Conservation (phyloP, 2,329 filamentous ascomycete species). For the Neofusicoccum sp. region DNA sequence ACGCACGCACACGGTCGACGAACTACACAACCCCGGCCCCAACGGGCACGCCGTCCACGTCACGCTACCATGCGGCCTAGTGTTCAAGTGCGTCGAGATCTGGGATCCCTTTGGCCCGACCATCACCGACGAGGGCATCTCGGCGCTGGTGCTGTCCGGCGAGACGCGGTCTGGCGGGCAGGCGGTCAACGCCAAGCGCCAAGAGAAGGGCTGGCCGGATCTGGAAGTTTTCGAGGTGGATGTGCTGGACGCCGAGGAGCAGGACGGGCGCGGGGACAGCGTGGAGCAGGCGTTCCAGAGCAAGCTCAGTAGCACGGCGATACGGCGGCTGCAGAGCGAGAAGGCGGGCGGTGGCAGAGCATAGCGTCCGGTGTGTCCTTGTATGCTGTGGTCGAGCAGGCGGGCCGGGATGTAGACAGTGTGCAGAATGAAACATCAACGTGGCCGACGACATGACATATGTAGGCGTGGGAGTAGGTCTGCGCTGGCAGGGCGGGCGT, state of each 20-base stretch:
- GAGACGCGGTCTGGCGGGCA: slow-evolving; percentile 84
- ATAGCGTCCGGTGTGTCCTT: too few species aligned
- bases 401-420: not conserved
- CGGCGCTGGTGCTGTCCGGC: slow-evolving; percentile 80
- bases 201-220: slow-evolving; percentile 71
- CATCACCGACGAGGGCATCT: slow-evolving; percentile 76
- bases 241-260: slow-evolving; percentile 71
- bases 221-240: slow-evolving; percentile 88
- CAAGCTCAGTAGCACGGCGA: slow-evolving; percentile 92
- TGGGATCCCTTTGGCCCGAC: slow-evolving; percentile 90
- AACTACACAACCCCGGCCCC: slow-evolving; percentile 48
- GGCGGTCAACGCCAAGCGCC: slow-evolving; percentile 82
- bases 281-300: slow-evolving; percentile 66
- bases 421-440: slow-evolving; percentile 1
- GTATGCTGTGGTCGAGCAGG: too few species aligned
- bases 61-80: slow-evolving; percentile 63
- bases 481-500: slow-evolving; percentile 1
- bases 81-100: slow-evolving; percentile 80
- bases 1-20: slow-evolving; percentile 44
- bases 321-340: slow-evolving; percentile 51
- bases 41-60: slow-evolving; percentile 60
- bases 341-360: not conserved
- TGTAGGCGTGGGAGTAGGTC: not conserved
- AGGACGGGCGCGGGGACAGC: slow-evolving; percentile 32
- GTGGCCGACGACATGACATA: slow-evolving; percentile 4